Evolutionary conservation across 108 stramenopile genomes (phyloP).

Genomic region (Nitzschia putrida): DNA sequence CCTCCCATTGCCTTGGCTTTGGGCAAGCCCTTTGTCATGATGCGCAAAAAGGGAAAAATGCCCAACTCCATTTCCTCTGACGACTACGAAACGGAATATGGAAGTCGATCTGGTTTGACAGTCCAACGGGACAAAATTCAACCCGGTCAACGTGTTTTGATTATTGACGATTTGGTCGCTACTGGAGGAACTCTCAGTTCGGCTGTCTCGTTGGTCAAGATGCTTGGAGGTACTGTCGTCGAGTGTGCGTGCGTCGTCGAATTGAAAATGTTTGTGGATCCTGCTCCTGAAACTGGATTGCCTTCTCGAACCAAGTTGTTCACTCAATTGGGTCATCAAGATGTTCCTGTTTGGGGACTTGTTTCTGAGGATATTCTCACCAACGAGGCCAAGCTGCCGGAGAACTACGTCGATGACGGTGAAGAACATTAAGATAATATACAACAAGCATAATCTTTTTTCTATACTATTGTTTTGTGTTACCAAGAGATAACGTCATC

Average conservation of each 20-base stretch:
- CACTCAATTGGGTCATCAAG: slow-evolving; percentile 47
- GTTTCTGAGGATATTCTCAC: slow-evolving; percentile 85
- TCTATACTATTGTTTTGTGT: too few relatives aligned
- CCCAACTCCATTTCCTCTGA: slow-evolving; percentile 87
- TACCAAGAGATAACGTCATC: too few relatives aligned
- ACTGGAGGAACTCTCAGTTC: slow-evolving; percentile 93
- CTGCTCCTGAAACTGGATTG: slow-evolving; percentile 64
- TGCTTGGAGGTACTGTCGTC: slow-evolving; percentile 73
- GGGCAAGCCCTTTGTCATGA: slow-evolving; percentile 97
- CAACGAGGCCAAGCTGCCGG: slow-evolving; percentile 70
- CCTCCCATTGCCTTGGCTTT: slow-evolving; percentile 96
- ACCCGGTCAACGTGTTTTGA: slow-evolving; percentile 85
- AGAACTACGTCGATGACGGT: slow-evolving; percentile 87
- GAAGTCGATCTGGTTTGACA: slow-evolving; percentile 86
- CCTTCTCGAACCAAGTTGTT: slow-evolving; percentile 79
- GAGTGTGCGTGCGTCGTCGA: slow-evolving; percentile 92
- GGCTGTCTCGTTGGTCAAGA: slow-evolving; percentile 76
- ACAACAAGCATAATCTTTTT: too few relatives aligned
- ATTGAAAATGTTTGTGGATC: slow-evolving; percentile 88
- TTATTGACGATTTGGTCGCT: slow-evolving; percentile 98
- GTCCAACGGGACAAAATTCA: slow-evolving; percentile 87
- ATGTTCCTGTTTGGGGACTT: slow-evolving; percentile 88
- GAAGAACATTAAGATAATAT: slow-evolving; percentile 89
- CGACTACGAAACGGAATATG: slow-evolving; percentile 94
- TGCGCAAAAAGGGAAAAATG: slow-evolving; percentile 98